Evolutionary conservation across 768 basidiomycete species (phyloP).

Genomic region (Leucosporidium scottii): DNA sequence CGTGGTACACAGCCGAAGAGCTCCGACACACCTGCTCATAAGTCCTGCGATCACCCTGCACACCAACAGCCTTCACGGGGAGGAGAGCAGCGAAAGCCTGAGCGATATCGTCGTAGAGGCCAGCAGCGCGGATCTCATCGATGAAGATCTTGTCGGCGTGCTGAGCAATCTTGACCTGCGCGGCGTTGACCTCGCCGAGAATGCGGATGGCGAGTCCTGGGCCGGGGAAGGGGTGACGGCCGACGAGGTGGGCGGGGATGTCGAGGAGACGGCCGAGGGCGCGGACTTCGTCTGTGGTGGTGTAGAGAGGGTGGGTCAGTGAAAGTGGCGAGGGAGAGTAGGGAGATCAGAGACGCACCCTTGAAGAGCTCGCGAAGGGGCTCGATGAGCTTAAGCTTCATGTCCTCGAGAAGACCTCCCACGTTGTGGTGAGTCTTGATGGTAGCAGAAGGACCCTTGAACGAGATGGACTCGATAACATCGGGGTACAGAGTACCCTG

Average conservation of each 20-base stretch:
- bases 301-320: background rate
- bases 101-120: constrained; percentile 82
- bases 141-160: constrained; percentile 93
- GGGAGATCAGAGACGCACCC: constrained; percentile 51
- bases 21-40: constrained; percentile 68
- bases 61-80: constrained; percentile 96
- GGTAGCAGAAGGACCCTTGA: constrained; percentile 97
- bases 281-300: constrained; percentile 77
- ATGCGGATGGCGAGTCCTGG: constrained; percentile 98
- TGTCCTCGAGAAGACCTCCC: constrained; percentile 88
- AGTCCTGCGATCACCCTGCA: constrained; percentile 92
- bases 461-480: constrained; percentile 97
- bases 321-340: background rate
- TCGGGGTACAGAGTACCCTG: constrained; percentile 98
- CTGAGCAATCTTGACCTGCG: constrained; percentile 84
- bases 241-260: constrained; percentile 87
- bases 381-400: constrained; percentile 98
- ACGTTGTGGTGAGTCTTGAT: constrained; percentile 99
- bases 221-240: constrained; percentile 97
- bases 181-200: constrained; percentile 85
- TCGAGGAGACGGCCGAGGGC: constrained; percentile 80
- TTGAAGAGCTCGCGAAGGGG: constrained; percentile 97
- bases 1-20: background rate
- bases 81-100: constrained; percentile 94
- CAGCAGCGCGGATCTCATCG: constrained; percentile 90